Conservation (phyloP, 2,329 filamentous ascomycete species). For the Claviceps purpurea region DNA sequence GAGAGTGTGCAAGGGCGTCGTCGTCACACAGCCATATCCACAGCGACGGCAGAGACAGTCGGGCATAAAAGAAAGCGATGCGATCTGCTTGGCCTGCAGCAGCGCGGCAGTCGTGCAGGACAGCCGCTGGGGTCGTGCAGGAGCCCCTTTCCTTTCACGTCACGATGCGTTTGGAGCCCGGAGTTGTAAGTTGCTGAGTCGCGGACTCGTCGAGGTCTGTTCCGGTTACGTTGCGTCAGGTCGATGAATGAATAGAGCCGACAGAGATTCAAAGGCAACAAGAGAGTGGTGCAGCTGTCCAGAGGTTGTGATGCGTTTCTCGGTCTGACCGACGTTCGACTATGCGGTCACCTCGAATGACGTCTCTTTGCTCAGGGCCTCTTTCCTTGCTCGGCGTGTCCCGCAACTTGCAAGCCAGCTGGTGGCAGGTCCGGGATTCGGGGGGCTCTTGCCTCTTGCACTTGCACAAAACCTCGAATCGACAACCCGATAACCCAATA, state of each 20-base stretch:
- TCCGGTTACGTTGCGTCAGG: not conserved
- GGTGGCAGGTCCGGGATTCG: not conserved
- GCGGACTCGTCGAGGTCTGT: not conserved
- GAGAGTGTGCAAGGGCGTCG: not conserved
- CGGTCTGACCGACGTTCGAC: too few species aligned
- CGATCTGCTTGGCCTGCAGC: conserved; percentile 1
- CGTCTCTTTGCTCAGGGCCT: not conserved
- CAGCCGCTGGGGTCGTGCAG: not conserved
- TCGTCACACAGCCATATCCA: not conserved
- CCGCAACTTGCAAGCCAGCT: not conserved
- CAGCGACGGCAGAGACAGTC: not conserved
- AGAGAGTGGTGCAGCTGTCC: not conserved
- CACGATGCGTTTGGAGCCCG: not conserved
- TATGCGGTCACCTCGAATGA: too few species aligned
- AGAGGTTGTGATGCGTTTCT: not conserved
- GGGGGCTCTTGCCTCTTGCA: not conserved
- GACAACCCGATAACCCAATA: not conserved
- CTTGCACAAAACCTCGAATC: not conserved
- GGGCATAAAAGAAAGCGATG: not conserved
- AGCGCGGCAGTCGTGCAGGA: not conserved
- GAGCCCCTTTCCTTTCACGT: not conserved
- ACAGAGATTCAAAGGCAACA: not conserved
- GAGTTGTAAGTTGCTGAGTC: not conserved
- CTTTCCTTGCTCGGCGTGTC: not conserved
- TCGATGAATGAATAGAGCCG: not conserved